Evolutionary conservation across 208 protist genomes (phyloP).

Genomic region (Leishmania guyanensis): DNA sequence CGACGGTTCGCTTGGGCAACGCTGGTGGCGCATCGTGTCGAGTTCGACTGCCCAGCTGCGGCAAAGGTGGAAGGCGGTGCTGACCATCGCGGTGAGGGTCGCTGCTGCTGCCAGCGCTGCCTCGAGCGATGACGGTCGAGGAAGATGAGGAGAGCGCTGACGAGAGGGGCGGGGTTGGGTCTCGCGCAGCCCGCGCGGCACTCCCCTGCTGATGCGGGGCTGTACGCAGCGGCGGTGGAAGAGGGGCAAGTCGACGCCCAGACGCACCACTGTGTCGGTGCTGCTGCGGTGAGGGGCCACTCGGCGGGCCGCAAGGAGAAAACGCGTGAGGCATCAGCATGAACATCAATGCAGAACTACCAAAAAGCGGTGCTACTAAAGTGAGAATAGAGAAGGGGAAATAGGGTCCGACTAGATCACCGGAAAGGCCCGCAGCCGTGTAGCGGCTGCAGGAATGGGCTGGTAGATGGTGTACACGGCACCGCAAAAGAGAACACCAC

Average conservation of each 20-base stretch:
- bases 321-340: background rate
- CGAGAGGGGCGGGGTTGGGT: background rate
- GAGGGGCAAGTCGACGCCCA: slow-evolving; percentile 21
- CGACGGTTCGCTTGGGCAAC: background rate
- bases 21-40: background rate
- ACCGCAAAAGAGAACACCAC: background rate
- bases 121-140: background rate
- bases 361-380: too few relatives aligned
- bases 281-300: background rate
- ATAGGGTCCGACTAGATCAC: background rate
- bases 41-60: background rate
- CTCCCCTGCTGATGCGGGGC: background rate
- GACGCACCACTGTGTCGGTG: slow-evolving; percentile 13
- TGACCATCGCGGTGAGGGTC: background rate
- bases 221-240: slow-evolving; percentile 12
- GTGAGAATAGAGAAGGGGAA: background rate
- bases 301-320: background rate
- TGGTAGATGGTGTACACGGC: background rate
- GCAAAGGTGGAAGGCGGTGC: slow-evolving; percentile 3
- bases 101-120: background rate
- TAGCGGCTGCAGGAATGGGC: background rate
- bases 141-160: background rate
- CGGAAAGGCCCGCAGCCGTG: too few relatives aligned
- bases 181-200: background rate
- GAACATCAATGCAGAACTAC: background rate